Evolutionary conservation across 1,284 basidiomycete species (phyloP), one percentile per base, ranked within the genome.

Genomic region (Meira nashicola): DNA sequence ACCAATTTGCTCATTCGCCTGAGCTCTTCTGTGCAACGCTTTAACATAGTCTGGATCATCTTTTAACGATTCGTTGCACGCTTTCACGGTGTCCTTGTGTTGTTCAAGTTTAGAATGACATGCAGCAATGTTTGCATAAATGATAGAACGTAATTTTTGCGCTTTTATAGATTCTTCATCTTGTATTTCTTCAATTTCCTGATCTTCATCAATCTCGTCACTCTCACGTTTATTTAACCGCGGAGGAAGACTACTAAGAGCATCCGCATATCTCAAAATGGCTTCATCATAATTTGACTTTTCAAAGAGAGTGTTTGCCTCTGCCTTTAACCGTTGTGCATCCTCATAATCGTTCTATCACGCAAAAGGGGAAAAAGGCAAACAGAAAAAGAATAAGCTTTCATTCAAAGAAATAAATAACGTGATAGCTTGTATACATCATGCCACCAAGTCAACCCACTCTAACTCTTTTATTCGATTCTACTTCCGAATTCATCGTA

Each of bases 41-140:
- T 96, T 97, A 65, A 88, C 77, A 74, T 97, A 95, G 12, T 80
- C 77, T 3, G 90, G 88, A 68, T 94, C 88, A 71, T 96, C 89
- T 19, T 83, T 79, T 12, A 98, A 82, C 7, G 94, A 59, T 82
- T 87, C 81, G 11, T 87, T 85, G 73, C 88, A 92, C 3, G 88
- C 86, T 61, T 85, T 83, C 15, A 88, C 87, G 0, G 86, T 89
- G 57, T 86, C 83, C 72, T 87, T 86, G 17, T 61, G 60, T 21
- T 71, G 63, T 38, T 67, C 59, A 74, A 89, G 78, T 71, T 89
- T 89, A 2, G 88, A 82, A 72, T 86, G 82, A 68, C 88, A 90
- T 57, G 90, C 90, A 1, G 84, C 89, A 39, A 91, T 86, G 69
- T 92, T 92, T 39, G 87, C 86, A 68, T 89, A 84, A 60, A 92